Conservation (phyloP, 1,284 basidiomycete genomes). For the Pyrrhoderma noxium region DNA sequence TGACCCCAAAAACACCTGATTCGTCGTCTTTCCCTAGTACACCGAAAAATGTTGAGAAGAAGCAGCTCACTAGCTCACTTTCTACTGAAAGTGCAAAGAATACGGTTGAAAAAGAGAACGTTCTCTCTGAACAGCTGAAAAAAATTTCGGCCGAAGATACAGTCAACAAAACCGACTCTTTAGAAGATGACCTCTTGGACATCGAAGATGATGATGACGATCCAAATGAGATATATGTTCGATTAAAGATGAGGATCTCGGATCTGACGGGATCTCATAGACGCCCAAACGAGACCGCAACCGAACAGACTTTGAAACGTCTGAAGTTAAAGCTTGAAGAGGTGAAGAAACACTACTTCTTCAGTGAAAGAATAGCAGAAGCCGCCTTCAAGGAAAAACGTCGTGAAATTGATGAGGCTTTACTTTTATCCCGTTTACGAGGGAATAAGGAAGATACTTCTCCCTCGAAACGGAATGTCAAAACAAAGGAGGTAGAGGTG, state of each 20-base stretch:
- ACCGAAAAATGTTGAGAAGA: slow-evolving; percentile 8
- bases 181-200: too few relatives aligned
- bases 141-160: not conserved
- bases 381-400: slow-evolving; percentile 50
- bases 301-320: slow-evolving; percentile 34
- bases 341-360: slow-evolving; percentile 67
- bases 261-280: slow-evolving; percentile 32
- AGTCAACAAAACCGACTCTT: not conserved
- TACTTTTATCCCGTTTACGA: slow-evolving; percentile 10
- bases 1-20: slow-evolving; percentile 27
- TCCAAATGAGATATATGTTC: slow-evolving; percentile 56
- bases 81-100: not conserved
- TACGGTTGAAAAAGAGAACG: not conserved
- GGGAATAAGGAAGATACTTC: not conserved
- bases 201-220: slow-evolving; percentile 37
- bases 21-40: slow-evolving; percentile 9
- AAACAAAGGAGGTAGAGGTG: not conserved
- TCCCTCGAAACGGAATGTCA: not conserved
- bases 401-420: slow-evolving; percentile 29
- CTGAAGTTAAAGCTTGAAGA: slow-evolving; percentile 49
- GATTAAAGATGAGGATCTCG: slow-evolving; percentile 48
- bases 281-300: slow-evolving; percentile 29
- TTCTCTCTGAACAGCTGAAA: not conserved
- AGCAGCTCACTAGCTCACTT: not conserved
- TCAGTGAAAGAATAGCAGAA: slow-evolving; percentile 65